Percentiles rank a stretch among this genome's conserved stretches.
Conservation (phyloP, 2,329 filamentous ascomycete genomes). For the Sordariomycetes sp. region DNA sequence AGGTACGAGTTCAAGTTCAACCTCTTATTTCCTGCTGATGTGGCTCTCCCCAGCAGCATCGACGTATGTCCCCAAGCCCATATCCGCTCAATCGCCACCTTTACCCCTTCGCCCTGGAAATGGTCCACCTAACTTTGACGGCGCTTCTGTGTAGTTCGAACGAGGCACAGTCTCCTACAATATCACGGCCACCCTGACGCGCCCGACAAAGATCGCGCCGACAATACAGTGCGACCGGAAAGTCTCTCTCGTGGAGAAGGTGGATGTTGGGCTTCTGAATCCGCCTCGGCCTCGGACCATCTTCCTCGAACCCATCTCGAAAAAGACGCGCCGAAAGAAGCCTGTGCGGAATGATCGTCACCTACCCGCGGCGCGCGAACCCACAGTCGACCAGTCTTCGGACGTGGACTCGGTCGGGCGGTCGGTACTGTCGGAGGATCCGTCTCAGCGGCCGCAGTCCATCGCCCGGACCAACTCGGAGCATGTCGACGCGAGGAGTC, state of each 20-base stretch:
- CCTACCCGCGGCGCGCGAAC: not conserved
- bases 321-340: slow-evolving; percentile 49
- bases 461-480: slow-evolving; percentile 2
- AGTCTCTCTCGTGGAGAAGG: slow-evolving; percentile 64
- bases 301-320: slow-evolving; percentile 77
- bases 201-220: slow-evolving; percentile 74
- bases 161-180: slow-evolving; percentile 86
- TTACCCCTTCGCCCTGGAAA: not conserved
- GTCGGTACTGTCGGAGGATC: slow-evolving; percentile 24
- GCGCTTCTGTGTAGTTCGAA: slow-evolving; percentile 56
- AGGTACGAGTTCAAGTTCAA: slow-evolving; percentile 72
- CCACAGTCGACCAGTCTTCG: slow-evolving; percentile 14
- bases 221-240: slow-evolving; percentile 71
- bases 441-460: slow-evolving; percentile 5
- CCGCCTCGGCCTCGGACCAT: slow-evolving; percentile 71
- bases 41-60: slow-evolving; percentile 76
- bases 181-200: slow-evolving; percentile 78
- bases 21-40: slow-evolving; percentile 48
- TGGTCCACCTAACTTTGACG: not conserved
- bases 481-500: slow-evolving; percentile 46
- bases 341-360: not conserved
- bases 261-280: slow-evolving; percentile 68
- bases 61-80: slow-evolving; percentile 49
- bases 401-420: slow-evolving; percentile 27
- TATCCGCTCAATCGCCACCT: not conserved